Evolutionary conservation across 2,329 filamentous ascomycete genomes (phyloP).

Genomic region (Paraphoma chrysanthemicola): DNA sequence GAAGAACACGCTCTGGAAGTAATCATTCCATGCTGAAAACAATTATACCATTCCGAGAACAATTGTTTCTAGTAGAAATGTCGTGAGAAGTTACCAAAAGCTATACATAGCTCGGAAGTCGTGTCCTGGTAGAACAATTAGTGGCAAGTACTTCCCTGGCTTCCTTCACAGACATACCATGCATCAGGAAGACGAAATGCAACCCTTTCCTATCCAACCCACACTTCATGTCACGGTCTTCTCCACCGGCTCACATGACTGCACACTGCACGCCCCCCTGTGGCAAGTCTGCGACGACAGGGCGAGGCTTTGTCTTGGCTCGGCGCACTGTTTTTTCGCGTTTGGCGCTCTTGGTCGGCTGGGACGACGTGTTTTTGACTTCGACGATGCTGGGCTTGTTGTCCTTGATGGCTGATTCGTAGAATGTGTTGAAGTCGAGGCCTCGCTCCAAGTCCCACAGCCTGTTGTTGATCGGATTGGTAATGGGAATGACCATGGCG

Average conservation of each 20-base stretch:
- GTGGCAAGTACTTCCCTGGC: too few relatives aligned
- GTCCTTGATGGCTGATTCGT: background rate
- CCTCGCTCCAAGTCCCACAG: background rate
- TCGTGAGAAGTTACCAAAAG: too few relatives aligned
- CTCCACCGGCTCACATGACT: constrained; percentile 4
- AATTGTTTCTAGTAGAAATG: too few relatives aligned
- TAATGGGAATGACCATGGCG: background rate
- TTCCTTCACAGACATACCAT: too few relatives aligned
- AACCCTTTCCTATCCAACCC: too few relatives aligned
- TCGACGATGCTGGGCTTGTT: background rate
- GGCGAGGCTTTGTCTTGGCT: background rate
- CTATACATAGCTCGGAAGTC: too few relatives aligned
- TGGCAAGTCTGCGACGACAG: background rate
- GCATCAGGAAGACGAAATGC: too few relatives aligned
- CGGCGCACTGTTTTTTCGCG: background rate
- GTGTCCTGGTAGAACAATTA: too few relatives aligned
- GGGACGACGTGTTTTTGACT: background rate
- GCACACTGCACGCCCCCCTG: constrained; percentile 7
- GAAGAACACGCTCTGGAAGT: too few relatives aligned
- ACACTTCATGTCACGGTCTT: too few relatives aligned
- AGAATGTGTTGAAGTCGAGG: background rate
- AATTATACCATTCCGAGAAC: too few relatives aligned
- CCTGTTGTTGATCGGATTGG: background rate
- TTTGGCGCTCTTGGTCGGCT: background rate
- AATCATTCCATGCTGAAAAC: too few relatives aligned